phyloP scores from a whole-genome alignment of 371 early-diverging fungal species.

The Batrachochytrium dendrobatidis region DNA sequence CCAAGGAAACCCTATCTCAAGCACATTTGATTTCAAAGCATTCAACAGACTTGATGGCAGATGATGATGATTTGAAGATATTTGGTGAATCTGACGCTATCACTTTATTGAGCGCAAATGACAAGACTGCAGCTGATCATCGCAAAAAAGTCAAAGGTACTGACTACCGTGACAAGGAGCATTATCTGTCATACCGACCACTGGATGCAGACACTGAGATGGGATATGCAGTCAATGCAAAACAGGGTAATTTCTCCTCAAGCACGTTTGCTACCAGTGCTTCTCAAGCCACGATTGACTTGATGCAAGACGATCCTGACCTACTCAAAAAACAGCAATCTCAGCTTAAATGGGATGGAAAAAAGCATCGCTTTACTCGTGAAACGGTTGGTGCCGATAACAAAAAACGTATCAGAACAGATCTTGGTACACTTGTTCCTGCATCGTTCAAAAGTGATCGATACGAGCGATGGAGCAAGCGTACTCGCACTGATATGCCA shows the following conservation, averaged over 20 bases:
- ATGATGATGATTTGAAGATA: slow-evolving; percentile 19
- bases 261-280: slow-evolving; percentile 79
- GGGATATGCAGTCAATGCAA: slow-evolving; percentile 75
- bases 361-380: slow-evolving; percentile 84
- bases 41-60: background rate
- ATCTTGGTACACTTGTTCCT: slow-evolving; percentile 81
- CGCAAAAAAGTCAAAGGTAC: no score
- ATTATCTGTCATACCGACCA: slow-evolving; percentile 82
- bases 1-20: slow-evolving; percentile 10
- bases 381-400: slow-evolving; percentile 88
- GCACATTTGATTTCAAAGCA: slow-evolving; percentile 10
- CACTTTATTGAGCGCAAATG: no score
- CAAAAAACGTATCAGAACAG: slow-evolving; percentile 88
- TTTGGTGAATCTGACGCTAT: no score
- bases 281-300: slow-evolving; percentile 63
- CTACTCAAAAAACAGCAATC: slow-evolving; percentile 40
- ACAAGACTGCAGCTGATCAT: no score
- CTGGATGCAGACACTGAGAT: slow-evolving; percentile 82
- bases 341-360: slow-evolving; percentile 83
- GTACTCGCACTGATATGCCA: slow-evolving; percentile 70
- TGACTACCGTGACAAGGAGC: slow-evolving; percentile 69
- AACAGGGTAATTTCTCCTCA: no score
- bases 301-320: slow-evolving; percentile 70
- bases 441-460: slow-evolving; percentile 83
- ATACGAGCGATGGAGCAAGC: slow-evolving; percentile 83